phyloP scores from a whole-genome alignment of 1,284 basidiomycete genomes.

The Athelia sp. region DNA sequence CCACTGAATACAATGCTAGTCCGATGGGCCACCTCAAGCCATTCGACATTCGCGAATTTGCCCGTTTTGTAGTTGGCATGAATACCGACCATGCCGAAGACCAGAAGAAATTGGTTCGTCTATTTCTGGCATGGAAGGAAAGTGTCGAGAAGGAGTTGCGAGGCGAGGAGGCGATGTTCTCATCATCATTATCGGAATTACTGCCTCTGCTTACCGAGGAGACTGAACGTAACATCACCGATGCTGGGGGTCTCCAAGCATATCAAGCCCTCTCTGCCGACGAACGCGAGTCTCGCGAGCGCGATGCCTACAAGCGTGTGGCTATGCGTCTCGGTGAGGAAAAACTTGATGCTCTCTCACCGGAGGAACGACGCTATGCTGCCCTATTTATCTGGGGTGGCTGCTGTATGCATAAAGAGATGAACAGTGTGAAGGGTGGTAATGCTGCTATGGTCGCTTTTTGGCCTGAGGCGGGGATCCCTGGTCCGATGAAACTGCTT shows the following conservation, averaged over 20 bases:
- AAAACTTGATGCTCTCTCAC: slow-evolving; percentile 10
- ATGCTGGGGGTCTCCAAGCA: slow-evolving; percentile 10
- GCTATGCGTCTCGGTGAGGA: slow-evolving; percentile 8
- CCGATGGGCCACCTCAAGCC: slow-evolving; percentile 5
- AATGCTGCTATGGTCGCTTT: slow-evolving; percentile 12
- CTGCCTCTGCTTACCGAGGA: slow-evolving; percentile 5
- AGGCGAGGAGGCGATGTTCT: slow-evolving; percentile 8
- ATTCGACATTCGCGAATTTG: neutral
- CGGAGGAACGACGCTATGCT: slow-evolving; percentile 10
- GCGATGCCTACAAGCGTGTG: slow-evolving; percentile 3
- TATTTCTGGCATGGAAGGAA: neutral
- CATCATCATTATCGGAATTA: neutral
- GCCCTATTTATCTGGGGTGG: slow-evolving; percentile 24
- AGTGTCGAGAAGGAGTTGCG: slow-evolving; percentile 7
- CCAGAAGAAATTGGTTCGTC: slow-evolving; percentile 1
- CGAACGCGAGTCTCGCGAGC: slow-evolving; percentile 7
- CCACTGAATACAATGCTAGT: slow-evolving; percentile 8
- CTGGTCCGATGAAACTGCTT: slow-evolving; percentile 16
- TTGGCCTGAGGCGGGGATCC: slow-evolving; percentile 13
- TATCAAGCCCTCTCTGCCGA: slow-evolving; percentile 11
- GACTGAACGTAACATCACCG: slow-evolving; percentile 5
- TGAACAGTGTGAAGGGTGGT: slow-evolving; percentile 27
- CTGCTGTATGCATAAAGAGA: slow-evolving; percentile 32
- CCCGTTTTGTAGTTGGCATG: neutral
- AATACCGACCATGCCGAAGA: slow-evolving; percentile 1